Evolutionary conservation across 73 alveolate genomes (phyloP).

Genomic region (Paramecium sexaurelia): DNA sequence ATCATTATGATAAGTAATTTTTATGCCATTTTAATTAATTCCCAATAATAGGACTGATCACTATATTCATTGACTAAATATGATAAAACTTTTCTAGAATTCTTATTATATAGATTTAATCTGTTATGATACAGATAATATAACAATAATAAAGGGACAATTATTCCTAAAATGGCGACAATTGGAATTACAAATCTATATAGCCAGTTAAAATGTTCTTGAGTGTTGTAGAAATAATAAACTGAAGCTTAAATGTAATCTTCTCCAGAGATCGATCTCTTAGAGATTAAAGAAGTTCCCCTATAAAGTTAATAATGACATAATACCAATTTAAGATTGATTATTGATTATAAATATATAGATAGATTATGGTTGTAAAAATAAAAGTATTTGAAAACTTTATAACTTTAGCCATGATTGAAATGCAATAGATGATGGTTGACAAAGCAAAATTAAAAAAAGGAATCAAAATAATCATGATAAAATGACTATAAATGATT

Average conservation of each 20-base stretch:
- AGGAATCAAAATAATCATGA: neutral
- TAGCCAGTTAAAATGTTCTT: neutral
- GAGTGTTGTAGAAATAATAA: neutral
- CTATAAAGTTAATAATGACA: neutral
- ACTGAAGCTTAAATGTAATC: constrained; percentile 9
- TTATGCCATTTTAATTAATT: neutral
- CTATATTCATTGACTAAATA: constrained; percentile 27
- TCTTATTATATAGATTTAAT: neutral
- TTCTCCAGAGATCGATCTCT: neutral
- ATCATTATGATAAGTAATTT: neutral
- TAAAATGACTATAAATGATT: neutral
- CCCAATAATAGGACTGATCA: constrained; percentile 30
- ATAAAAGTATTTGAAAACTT: neutral
- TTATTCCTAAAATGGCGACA: neutral
- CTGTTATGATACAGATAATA: neutral
- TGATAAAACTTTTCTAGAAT: neutral
- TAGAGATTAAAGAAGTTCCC: neutral
- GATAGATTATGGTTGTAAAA: neutral
- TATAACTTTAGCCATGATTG: neutral
- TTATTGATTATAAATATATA: neutral
- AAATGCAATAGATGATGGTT: neutral
- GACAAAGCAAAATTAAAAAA: neutral
- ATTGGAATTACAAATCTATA: neutral
- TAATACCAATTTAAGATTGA: neutral
- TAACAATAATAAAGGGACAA: neutral